A percentile compares a stretch with the other conserved stretches of the same genome.
Evolutionary conservation across 2,329 filamentous ascomycete species (phyloP).

Genomic region (Daldinia eschscholtzii): DNA sequence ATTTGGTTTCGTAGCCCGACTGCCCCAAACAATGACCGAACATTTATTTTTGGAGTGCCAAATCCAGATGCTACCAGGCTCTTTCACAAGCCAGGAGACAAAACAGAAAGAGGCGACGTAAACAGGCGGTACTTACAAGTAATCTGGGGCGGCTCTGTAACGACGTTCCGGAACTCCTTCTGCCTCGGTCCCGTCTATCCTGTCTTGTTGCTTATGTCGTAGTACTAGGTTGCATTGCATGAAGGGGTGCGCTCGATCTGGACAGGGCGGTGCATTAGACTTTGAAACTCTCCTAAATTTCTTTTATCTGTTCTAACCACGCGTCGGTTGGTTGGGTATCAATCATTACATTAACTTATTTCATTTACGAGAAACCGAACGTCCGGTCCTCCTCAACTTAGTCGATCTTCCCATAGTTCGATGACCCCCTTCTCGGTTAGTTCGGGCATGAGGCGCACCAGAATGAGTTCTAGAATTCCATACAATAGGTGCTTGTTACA

Average conservation of each 20-base stretch:
- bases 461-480: conserved; percentile 80
- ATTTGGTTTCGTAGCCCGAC: conserved; percentile 16
- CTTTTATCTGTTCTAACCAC: conserved; percentile 29
- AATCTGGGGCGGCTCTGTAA: conserved; percentile 28
- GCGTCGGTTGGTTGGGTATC: conserved; percentile 41
- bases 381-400: conserved; percentile 54
- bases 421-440: conserved; percentile 77
- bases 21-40: conserved; percentile 32
- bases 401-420: conserved; percentile 80
- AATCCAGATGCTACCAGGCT: conserved; percentile 9
- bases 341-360: conserved; percentile 43
- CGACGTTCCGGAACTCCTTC: conserved; percentile 38
- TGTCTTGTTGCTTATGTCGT: conserved; percentile 36
- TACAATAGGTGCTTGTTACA: conserved; percentile 95
- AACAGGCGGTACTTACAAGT: conserved; percentile 19
- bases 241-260: conserved; percentile 39
- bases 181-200: conserved; percentile 30
- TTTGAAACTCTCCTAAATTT: conserved; percentile 40
- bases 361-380: conserved; percentile 39
- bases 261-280: conserved; percentile 42
- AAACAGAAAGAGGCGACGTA: conserved; percentile 10
- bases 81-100: conserved; percentile 29
- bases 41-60: conserved; percentile 37
- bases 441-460: conserved; percentile 89
- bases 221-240: conserved; percentile 42